Evolutionary conservation across 2,329 filamentous ascomycete genomes (phyloP), one percentile per base, ranked within the genome.

Genomic region (Aspergillus pseudonomiae): DNA sequence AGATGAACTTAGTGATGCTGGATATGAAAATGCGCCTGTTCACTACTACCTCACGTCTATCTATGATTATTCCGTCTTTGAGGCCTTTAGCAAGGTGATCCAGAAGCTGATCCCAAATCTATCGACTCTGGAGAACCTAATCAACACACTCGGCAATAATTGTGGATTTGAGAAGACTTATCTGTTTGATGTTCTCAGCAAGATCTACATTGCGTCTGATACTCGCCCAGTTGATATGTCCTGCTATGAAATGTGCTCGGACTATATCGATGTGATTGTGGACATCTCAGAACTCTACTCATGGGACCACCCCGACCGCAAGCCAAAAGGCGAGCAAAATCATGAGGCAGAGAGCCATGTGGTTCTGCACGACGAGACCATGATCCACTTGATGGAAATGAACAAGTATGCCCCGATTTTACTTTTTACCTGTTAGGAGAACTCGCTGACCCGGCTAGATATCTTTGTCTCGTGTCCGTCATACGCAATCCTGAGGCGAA

Each of bases 101-200:
- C 95, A 99, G 79, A 97, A 97, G 78, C 86, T 99, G 34, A 94
- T 99, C 58, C 94, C 95, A 0, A 92, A 96, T 66, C 86, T 99
- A 9, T 92, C 93, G 6, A 96, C 94, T 30, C 88, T 99, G 61
- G 95, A 99, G 79, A 91, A 93, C 57, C 87, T 99, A 79, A 90
- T 99, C 73, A 97, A 96, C 73, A 95, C 94, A 69, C 86, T 99
- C 48, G 96, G 93, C 80, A 92, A 91, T 65, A 95, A 93, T 16
- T 98, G 94, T 75, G 91, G 92, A 55, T 97, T 99, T 76, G 94
- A 98, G 77, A 99, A 99, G 80, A 94, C 94, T 4, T 99, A 99
- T 77, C 88, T 99, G 7, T 99, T 99, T 75, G 96, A 99, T 75
- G 94, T 98, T 10, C 87, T 96, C 70, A 96, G 92, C 80, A 99